Conservation (phyloP, 2,329 filamentous ascomycete genomes). For the Fusarium cyanostomum region DNA sequence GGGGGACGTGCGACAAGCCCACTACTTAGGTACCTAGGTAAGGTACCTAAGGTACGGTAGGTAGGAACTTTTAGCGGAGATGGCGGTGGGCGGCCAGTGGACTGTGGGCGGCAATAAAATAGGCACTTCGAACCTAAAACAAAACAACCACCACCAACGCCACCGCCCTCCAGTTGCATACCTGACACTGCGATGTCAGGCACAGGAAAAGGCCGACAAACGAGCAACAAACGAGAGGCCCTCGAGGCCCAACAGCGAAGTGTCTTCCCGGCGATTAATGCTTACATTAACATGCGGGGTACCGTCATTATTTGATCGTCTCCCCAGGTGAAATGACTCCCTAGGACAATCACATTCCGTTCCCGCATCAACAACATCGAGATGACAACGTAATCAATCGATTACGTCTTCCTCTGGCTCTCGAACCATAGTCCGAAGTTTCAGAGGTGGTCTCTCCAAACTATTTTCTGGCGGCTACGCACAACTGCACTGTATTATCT, state of each 20-base stretch:
- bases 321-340: slow-evolving; percentile 3
- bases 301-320: slow-evolving; percentile 11
- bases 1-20: slow-evolving; percentile 6
- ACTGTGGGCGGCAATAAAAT: slow-evolving; percentile 17
- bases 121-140: slow-evolving; percentile 20
- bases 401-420: too few relatives aligned
- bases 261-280: neutral
- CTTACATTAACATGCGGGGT: slow-evolving; percentile 1
- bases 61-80: slow-evolving; percentile 23
- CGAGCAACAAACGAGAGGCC: neutral
- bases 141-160: slow-evolving; percentile 29
- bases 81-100: slow-evolving; percentile 14
- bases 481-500: too few relatives aligned
- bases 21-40: too few relatives aligned
- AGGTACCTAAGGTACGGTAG: slow-evolving; percentile 21
- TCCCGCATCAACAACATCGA: slow-evolving; percentile 30
- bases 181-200: slow-evolving; percentile 22
- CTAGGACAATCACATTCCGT: slow-evolving; percentile 30
- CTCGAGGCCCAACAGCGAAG: neutral
- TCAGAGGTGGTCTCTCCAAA: too few relatives aligned
- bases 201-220: neutral
- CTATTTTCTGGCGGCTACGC: too few relatives aligned
- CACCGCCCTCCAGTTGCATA: slow-evolving; percentile 21
- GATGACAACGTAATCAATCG: slow-evolving; percentile 3
- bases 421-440: too few relatives aligned